Conservation (phyloP, 1,284 basidiomycete genomes). For the Tylopilus sp. region DNA sequence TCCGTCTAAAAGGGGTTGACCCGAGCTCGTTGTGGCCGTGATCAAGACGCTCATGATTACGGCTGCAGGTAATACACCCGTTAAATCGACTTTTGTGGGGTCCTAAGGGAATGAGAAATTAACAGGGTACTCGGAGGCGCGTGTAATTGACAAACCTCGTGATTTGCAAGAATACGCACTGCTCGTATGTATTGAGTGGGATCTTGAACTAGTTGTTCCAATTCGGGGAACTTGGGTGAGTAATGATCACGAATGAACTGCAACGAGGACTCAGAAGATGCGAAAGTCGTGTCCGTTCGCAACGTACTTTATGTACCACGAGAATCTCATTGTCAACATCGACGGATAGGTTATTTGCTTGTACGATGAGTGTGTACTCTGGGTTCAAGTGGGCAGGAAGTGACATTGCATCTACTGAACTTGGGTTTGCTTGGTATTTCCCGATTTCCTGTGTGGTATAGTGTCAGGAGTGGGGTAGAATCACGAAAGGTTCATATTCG, state of each 20-base stretch:
- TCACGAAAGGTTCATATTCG: conserved; percentile 33
- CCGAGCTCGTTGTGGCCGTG: conserved; percentile 89
- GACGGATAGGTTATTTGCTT: conserved; percentile 96
- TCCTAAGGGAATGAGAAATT: conserved; percentile 48
- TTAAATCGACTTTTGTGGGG: conserved; percentile 78
- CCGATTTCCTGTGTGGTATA: conserved; percentile 72
- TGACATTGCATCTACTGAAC: conserved; percentile 75
- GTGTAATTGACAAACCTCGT: conserved; percentile 50
- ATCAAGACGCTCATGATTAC: conserved; percentile 96
- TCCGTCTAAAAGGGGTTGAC: conserved; percentile 65
- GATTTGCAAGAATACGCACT: conserved; percentile 86
- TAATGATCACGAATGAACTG: conserved; percentile 99
- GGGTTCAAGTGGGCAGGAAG: conserved; percentile 87
- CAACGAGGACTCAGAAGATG: conserved; percentile 11
- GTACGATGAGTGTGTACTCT: conserved; percentile 95
- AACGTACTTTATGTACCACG: conserved; percentile 86
- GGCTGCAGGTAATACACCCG: conserved; percentile 83
- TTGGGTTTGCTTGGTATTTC: conserved; percentile 76
- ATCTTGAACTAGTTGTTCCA: conserved; percentile 92
- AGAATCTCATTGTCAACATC: conserved; percentile 99
- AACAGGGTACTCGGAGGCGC: background rate
- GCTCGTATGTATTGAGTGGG: conserved; percentile 92
- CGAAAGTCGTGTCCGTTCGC: conserved; percentile 36
- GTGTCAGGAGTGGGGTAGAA: background rate
- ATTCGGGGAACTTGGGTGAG: conserved; percentile 91